A percentile compares a stretch with the other conserved stretches of the same genome.
Conservation (phyloP, 73 alveolate genomes). For the Symbiodinium pilosum region DNA sequence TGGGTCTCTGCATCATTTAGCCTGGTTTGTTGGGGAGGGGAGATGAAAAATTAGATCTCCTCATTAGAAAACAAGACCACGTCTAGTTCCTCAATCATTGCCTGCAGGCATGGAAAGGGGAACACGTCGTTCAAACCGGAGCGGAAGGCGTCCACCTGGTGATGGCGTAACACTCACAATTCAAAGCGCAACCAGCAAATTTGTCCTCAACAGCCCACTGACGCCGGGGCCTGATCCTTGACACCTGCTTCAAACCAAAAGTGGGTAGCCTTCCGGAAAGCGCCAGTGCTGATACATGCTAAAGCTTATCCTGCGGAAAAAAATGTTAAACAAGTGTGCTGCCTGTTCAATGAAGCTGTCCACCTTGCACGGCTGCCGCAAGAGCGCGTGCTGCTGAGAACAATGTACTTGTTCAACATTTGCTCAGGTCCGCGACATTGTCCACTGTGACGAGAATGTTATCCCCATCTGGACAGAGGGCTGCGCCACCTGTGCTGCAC, state of each 20-base stretch:
- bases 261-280: slow-evolving; percentile 19
- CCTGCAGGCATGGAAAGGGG: slow-evolving; percentile 72
- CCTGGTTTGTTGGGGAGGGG: no score
- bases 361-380: background rate
- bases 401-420: background rate
- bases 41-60: no score
- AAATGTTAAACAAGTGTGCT: no score
- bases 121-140: slow-evolving; percentile 90
- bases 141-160: slow-evolving; percentile 80
- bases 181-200: no score
- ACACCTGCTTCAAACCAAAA: slow-evolving; percentile 83
- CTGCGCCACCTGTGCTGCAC: slow-evolving; percentile 56
- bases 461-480: slow-evolving; percentile 79
- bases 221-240: slow-evolving; percentile 34
- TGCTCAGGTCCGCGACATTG: slow-evolving; percentile 15
- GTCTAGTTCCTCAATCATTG: no score
- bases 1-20: no score
- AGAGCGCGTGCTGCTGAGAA: background rate
- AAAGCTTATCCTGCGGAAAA: no score
- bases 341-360: slow-evolving; percentile 7
- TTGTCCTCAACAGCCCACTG: no score
- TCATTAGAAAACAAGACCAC: no score
- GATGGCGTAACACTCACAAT: no score
- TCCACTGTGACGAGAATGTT: slow-evolving; percentile 53
- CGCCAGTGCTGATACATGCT: background rate